phyloP scores from a whole-genome alignment of 208 protist genomes.

The Trypanosoma grayi region DNA sequence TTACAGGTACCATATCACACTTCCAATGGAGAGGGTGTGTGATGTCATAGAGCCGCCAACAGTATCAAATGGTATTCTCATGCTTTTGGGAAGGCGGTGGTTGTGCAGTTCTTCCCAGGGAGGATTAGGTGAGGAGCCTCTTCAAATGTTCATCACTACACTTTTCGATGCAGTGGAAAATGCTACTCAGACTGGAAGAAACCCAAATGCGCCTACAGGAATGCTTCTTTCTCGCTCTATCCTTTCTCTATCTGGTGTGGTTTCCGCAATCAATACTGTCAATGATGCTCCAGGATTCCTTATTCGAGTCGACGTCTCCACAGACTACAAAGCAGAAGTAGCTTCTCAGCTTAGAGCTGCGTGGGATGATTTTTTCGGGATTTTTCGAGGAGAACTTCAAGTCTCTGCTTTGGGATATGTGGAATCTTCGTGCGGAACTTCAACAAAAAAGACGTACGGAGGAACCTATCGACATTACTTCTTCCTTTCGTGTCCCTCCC shows the following conservation, averaged over 20 bases:
- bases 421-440: constrained; percentile 37
- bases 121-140: constrained; percentile 40
- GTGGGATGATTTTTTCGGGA: constrained; percentile 60
- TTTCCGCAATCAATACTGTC: constrained; percentile 32
- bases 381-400: constrained; percentile 34
- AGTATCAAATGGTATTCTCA: constrained; percentile 44
- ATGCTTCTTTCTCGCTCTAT: constrained; percentile 67
- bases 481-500: constrained; percentile 46
- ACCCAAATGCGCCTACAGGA: constrained; percentile 35
- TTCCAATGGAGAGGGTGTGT: constrained; percentile 31
- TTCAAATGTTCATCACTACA: constrained; percentile 48
- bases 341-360: constrained; percentile 36
- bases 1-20: constrained; percentile 62
- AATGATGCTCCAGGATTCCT: constrained; percentile 61
- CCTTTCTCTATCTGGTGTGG: constrained; percentile 45
- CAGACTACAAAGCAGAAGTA: constrained; percentile 39
- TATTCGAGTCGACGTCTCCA: constrained; percentile 52
- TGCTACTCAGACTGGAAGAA: constrained; percentile 8
- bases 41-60: constrained; percentile 27
- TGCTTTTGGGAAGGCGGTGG: constrained; percentile 50
- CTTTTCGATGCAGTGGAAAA: constrained; percentile 53
- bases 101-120: constrained; percentile 41
- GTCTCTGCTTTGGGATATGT: constrained; percentile 57
- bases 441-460: constrained; percentile 4
- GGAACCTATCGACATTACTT: constrained; percentile 71